A percentile compares a stretch with the other conserved stretches of the same genome.
phyloP scores from a whole-genome alignment of 805 yeast species.

The Suhomyces sp. region DNA sequence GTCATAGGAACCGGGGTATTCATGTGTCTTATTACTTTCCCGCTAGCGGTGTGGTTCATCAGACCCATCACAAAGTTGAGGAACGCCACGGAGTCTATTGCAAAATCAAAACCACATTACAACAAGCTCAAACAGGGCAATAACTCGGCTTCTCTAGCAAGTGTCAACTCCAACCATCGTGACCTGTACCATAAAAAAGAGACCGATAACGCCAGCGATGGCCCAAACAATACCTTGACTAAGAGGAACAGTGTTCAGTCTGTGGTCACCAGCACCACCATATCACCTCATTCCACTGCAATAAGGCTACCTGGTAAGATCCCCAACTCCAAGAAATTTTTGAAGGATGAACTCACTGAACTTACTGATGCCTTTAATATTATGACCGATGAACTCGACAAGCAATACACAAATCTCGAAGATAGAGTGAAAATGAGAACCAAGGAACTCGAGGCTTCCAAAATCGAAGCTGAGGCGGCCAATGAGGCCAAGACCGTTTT shows the following conservation, averaged over 20 bases:
- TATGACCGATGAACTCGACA: slow-evolving; percentile 84
- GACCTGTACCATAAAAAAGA: not conserved
- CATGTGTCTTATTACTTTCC: slow-evolving; percentile 73
- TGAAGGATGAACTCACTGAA: slow-evolving; percentile 84
- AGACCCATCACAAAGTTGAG: slow-evolving; percentile 77
- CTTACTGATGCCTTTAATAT: slow-evolving; percentile 84
- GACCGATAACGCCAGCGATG: not conserved
- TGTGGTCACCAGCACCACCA: slow-evolving; percentile 27
- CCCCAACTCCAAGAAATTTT: slow-evolving; percentile 41
- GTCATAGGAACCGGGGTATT: slow-evolving; percentile 75
- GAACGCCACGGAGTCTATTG: slow-evolving; percentile 75
- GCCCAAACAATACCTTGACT: not conserved
- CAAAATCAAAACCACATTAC: slow-evolving; percentile 37
- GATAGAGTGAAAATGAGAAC: slow-evolving; percentile 87
- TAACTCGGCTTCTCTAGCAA: not conserved
- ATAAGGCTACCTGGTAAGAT: slow-evolving; percentile 39
- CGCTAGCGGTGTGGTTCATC: slow-evolving; percentile 80
- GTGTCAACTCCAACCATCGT: not conserved
- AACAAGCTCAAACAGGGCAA: not conserved
- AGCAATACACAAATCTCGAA: slow-evolving; percentile 81
- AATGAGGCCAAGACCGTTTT: slow-evolving; percentile 95
- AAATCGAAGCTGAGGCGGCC: slow-evolving; percentile 87
- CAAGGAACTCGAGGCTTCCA: slow-evolving; percentile 82
- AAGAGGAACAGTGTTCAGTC: slow-evolving; percentile 28
- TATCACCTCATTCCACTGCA: slow-evolving; percentile 41